phyloP scores from a whole-genome alignment of 768 basidiomycete genomes.

The Agrocybe praecox region DNA sequence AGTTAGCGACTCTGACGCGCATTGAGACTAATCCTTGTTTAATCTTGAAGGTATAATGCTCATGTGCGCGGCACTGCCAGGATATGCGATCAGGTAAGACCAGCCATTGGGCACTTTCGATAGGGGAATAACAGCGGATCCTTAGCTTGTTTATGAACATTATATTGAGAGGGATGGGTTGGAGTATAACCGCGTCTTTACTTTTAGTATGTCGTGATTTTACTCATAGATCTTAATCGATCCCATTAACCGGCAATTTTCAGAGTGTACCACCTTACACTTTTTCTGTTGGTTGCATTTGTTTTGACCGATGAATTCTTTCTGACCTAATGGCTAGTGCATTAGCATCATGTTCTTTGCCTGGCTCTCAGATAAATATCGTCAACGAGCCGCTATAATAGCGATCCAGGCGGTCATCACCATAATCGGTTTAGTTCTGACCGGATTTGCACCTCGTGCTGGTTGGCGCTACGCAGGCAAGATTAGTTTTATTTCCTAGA shows the following conservation, averaged over 20 bases:
- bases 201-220: slow-evolving; percentile 36
- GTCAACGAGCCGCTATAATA: slow-evolving; percentile 43
- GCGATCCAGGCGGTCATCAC: slow-evolving; percentile 42
- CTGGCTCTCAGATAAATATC: slow-evolving; percentile 48
- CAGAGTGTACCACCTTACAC: slow-evolving; percentile 53
- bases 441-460: slow-evolving; percentile 36
- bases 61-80: slow-evolving; percentile 49
- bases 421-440: slow-evolving; percentile 41
- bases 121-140: neutral
- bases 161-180: slow-evolving; percentile 51
- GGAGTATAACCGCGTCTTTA: slow-evolving; percentile 42
- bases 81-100: slow-evolving; percentile 48
- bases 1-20: slow-evolving; percentile 10
- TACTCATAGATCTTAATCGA: neutral
- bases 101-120: slow-evolving; percentile 1
- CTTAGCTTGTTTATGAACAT: slow-evolving; percentile 46
- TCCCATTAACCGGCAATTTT: neutral
- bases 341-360: slow-evolving; percentile 43
- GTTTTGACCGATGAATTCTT: slow-evolving; percentile 16
- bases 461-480: slow-evolving; percentile 45
- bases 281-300: slow-evolving; percentile 48
- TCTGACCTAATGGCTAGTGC: slow-evolving; percentile 26
- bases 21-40: neutral
- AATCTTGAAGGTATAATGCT: slow-evolving; percentile 43
- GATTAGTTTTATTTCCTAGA: slow-evolving; percentile 2